Percentiles rank a stretch among this genome's conserved stretches.
Evolutionary conservation across 106 monocot genomes (phyloP).

Genomic region (Apostasia ramifera): DNA sequence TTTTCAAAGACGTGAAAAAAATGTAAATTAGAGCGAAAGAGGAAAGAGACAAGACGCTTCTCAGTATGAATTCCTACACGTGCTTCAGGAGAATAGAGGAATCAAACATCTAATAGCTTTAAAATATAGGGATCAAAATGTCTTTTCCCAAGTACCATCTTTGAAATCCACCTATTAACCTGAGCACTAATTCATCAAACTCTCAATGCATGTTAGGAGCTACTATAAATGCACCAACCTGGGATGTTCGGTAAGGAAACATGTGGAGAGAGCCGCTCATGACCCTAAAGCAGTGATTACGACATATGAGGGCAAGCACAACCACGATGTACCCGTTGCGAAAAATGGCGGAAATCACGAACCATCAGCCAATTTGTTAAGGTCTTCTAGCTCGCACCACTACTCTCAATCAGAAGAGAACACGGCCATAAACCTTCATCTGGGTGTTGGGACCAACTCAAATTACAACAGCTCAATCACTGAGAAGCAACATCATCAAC

Average conservation of each 20-base stretch:
- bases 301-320: slow-evolving; percentile 97
- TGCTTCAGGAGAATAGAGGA: no score
- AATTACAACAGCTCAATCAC: slow-evolving; percentile 14
- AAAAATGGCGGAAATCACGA: slow-evolving; percentile 6
- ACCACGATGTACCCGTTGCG: slow-evolving; percentile 19
- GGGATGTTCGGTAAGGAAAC: slow-evolving; percentile 92
- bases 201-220: slow-evolving; percentile 37
- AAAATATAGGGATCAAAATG: no score
- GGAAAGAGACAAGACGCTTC: no score
- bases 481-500: slow-evolving; percentile 20
- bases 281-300: slow-evolving; percentile 99
- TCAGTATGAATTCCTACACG: no score
- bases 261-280: slow-evolving; percentile 91
- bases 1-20: no score
- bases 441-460: slow-evolving; percentile 67
- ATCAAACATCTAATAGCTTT: no score
- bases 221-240: slow-evolving; percentile 94
- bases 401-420: slow-evolving; percentile 36
- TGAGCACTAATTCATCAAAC: neutral
- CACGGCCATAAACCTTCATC: slow-evolving; percentile 57
- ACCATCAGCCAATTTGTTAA: slow-evolving; percentile 15
- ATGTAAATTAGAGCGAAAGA: no score
- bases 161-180: no score
- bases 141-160: no score
- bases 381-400: slow-evolving; percentile 16